Conservation (phyloP, 192 early-diverging fungal species). For the Podila verticillata region DNA sequence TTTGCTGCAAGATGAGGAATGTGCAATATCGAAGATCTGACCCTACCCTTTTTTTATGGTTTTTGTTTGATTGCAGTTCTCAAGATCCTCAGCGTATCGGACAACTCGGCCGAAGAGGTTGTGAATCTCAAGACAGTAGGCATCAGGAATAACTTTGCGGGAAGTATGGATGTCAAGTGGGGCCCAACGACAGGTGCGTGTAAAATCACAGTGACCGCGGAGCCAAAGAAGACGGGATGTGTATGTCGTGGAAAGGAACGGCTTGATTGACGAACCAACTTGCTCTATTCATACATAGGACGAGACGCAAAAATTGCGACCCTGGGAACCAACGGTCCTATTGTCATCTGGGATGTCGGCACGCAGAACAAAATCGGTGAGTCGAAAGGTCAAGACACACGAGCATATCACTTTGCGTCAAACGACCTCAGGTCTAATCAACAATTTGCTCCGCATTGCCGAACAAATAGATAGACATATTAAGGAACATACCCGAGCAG, state of each 20-base stretch:
- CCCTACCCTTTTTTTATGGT: background rate
- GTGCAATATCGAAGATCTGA: background rate
- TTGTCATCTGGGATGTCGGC: conserved; percentile 78
- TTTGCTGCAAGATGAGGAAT: background rate
- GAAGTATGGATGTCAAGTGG: conserved; percentile 84
- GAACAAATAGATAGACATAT: conserved; percentile 65
- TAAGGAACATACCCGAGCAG: conserved; percentile 74
- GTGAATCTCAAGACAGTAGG: conserved; percentile 73
- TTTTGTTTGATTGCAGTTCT: conserved; percentile 57
- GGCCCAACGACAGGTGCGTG: conserved; percentile 48
- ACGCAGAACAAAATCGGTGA: conserved; percentile 47
- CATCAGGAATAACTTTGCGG: conserved; percentile 62
- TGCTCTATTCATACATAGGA: too few species aligned
- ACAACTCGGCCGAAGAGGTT: conserved; percentile 63
- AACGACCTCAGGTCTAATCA: background rate
- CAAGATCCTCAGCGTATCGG: conserved; percentile 70
- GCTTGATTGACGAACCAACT: too few species aligned
- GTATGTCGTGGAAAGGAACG: too few species aligned
- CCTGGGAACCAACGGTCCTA: conserved; percentile 73
- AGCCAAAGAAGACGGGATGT: too few species aligned
- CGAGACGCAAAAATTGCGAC: conserved; percentile 76
- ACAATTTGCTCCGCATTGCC: background rate
- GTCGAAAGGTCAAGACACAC: background rate
- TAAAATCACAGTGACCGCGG: too few species aligned
- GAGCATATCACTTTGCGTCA: background rate